A percentile compares a stretch with the other conserved stretches of the same genome.
phyloP scores from a whole-genome alignment of 345 rosid genomes.

The Limnanthes douglasii region DNA sequence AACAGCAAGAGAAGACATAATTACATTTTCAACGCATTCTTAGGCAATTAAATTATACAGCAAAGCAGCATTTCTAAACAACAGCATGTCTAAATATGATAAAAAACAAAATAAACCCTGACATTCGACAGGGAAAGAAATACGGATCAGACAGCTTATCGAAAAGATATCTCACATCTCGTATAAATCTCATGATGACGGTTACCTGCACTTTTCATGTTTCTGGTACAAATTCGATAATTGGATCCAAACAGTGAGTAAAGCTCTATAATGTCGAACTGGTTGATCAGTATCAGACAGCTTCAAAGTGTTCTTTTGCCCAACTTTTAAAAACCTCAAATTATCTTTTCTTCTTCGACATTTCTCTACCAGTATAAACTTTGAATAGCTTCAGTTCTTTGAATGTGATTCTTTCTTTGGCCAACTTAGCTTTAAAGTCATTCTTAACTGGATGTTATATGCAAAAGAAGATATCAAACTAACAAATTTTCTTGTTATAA shows the following conservation, averaged over 20 bases:
- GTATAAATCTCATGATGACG: constrained; percentile 18
- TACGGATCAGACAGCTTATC: too few relatives aligned
- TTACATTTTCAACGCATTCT: too few relatives aligned
- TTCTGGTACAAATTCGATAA: constrained; percentile 33
- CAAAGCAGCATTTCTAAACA: too few relatives aligned
- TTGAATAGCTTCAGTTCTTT: constrained; percentile 56
- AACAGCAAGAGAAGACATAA: constrained; percentile 1
- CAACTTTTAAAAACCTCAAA: constrained; percentile 44
- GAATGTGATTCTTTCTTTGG: constrained; percentile 60
- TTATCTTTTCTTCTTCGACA: constrained; percentile 31
- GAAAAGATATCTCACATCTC: constrained; percentile 17
- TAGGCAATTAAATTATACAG: too few relatives aligned
- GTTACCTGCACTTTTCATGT: constrained; percentile 46
- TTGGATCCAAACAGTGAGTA: constrained; percentile 34
- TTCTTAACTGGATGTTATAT: constrained; percentile 56
- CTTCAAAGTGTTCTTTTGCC: constrained; percentile 53
- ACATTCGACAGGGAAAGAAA: too few relatives aligned
- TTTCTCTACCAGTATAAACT: constrained; percentile 44
- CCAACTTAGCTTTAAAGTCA: constrained; percentile 56
- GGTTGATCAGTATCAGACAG: constrained; percentile 44
- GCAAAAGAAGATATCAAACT: constrained; percentile 53
- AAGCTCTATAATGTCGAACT: constrained; percentile 31
- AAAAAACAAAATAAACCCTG: too few relatives aligned
- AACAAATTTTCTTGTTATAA: constrained; percentile 13
- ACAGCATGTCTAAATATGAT: too few relatives aligned